Percentiles rank a stretch among this genome's conserved stretches.
Evolutionary conservation across 495 filamentous ascomycete species (phyloP).

Genomic region (Penicillium simplicissimum): DNA sequence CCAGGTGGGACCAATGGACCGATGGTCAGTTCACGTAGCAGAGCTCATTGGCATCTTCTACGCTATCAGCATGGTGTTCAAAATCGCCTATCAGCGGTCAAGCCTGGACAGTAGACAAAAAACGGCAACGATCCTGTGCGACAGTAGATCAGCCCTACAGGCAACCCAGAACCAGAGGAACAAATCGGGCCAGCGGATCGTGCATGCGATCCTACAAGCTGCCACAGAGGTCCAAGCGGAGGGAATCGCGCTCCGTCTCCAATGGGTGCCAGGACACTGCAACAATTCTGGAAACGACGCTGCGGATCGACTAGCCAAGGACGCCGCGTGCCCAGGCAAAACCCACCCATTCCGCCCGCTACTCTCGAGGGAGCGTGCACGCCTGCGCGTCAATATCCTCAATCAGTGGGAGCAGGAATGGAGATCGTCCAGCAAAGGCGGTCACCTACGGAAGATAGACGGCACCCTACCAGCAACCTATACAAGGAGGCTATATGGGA

Average conservation of each 20-base stretch:
- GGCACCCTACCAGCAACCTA: constrained; percentile 14
- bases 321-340: constrained; percentile 18
- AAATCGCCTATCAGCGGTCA: constrained; percentile 6
- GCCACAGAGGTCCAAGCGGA: constrained; percentile 19
- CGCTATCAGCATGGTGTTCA: constrained; percentile 20
- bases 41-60: constrained; percentile 27
- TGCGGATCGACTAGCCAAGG: constrained; percentile 16
- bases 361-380: constrained; percentile 18
- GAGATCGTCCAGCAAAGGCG: constrained; percentile 14
- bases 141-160: constrained; percentile 25
- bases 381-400: constrained; percentile 10
- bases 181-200: constrained; percentile 23
- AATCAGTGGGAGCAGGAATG: constrained; percentile 24
- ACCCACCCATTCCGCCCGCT: constrained; percentile 20
- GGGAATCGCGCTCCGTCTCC: constrained; percentile 18
- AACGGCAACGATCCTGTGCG: constrained; percentile 16
- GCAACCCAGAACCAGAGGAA: constrained; percentile 18
- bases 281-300: constrained; percentile 14
- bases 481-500: constrained; percentile 21
- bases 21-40: constrained; percentile 26
- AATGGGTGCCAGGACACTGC: constrained; percentile 27
- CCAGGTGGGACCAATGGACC: constrained; percentile 24
- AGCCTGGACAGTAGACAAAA: not conserved
- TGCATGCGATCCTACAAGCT: constrained; percentile 20
- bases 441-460: constrained; percentile 20